phyloP scores from a whole-genome alignment of 805 yeast genomes.

The Yamadazyma ubonensis region DNA sequence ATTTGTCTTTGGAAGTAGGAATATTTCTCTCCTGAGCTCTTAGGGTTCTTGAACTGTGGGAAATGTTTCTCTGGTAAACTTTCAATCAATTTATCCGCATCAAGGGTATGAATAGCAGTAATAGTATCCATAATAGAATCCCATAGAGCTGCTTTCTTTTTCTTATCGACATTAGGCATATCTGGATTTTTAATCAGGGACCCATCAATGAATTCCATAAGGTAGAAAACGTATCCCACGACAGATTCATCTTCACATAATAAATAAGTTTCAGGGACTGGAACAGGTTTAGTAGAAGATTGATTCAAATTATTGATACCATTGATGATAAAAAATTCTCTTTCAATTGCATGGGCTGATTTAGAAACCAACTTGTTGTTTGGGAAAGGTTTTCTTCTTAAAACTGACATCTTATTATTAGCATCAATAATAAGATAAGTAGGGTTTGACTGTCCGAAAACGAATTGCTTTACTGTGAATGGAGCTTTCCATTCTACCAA shows the following conservation, averaged over 20 bases:
- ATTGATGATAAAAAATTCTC: conserved; percentile 54
- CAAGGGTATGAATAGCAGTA: conserved; percentile 49
- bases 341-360: conserved; percentile 62
- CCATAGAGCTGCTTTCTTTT: conserved; percentile 40
- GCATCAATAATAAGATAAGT: conserved; percentile 51
- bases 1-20: conserved; percentile 56
- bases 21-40: conserved; percentile 9
- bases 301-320: conserved; percentile 33
- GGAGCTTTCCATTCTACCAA: conserved; percentile 28
- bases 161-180: conserved; percentile 34
- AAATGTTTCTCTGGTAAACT: conserved; percentile 48
- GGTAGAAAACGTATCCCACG: conserved; percentile 55
- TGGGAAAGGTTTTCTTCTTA: conserved; percentile 56
- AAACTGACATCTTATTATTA: conserved; percentile 40
- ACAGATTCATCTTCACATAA: conserved; percentile 57
- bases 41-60: conserved; percentile 35
- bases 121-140: conserved; percentile 47
- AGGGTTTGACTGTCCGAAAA: conserved; percentile 65
- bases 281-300: conserved; percentile 32
- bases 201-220: conserved; percentile 61
- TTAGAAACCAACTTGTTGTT: conserved; percentile 49
- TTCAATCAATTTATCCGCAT: conserved; percentile 39
- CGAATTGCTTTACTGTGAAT: conserved; percentile 48
- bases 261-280: conserved; percentile 52
- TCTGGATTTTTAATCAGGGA: conserved; percentile 54